Evolutionary conservation across 2,329 filamentous ascomycete genomes (phyloP).

Genomic region (Neopestalotiopsis sp.): DNA sequence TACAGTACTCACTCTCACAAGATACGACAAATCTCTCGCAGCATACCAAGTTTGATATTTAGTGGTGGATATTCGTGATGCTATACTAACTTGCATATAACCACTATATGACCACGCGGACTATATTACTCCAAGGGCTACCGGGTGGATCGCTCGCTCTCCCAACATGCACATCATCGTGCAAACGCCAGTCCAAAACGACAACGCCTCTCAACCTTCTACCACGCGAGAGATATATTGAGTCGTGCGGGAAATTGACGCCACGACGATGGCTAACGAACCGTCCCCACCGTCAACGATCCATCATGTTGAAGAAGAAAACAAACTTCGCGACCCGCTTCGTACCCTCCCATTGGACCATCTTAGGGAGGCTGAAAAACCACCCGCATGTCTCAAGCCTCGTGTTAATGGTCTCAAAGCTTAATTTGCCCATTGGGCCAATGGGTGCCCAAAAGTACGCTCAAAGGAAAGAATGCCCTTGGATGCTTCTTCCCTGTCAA

Average conservation of each 20-base stretch:
- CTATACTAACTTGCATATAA: not conserved
- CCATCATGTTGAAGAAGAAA: constrained; percentile 1
- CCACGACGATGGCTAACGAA: not conserved
- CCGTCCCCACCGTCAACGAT: not conserved
- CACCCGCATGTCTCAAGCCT: not conserved
- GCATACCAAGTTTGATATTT: not conserved
- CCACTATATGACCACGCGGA: not conserved
- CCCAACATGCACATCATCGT: not conserved
- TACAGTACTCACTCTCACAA: not conserved
- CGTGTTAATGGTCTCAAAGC: not conserved
- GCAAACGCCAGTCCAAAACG: not conserved
- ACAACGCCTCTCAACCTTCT: constrained; percentile 1
- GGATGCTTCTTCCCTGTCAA: not conserved
- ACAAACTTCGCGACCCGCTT: not conserved
- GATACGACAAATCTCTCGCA: not conserved
- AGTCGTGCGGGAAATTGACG: not conserved
- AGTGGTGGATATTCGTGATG: not conserved
- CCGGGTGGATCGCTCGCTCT: not conserved
- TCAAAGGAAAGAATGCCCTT: not conserved
- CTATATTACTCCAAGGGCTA: not conserved
- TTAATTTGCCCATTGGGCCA: not conserved
- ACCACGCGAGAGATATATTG: constrained; percentile 2
- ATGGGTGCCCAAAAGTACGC: not conserved
- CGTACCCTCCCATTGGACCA: not conserved
- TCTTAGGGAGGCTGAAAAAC: not conserved